Evolutionary conservation across 805 yeast genomes (phyloP).

Genomic region (Yueomyces sp.): DNA sequence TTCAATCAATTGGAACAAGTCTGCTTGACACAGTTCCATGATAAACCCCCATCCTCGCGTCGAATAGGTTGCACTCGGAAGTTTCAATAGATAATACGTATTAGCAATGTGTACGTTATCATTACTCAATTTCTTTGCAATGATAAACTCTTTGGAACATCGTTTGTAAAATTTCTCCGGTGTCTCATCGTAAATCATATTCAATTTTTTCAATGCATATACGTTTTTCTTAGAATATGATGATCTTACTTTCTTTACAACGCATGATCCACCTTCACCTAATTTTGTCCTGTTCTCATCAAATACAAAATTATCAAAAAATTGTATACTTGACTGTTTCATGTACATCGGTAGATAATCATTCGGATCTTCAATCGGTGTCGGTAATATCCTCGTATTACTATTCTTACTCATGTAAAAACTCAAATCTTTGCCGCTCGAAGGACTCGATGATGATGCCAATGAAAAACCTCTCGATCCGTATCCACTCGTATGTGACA

Average conservation of each 20-base stretch:
- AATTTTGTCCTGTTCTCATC: constrained; percentile 34
- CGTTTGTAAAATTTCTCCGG: constrained; percentile 54
- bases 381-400: constrained; percentile 35
- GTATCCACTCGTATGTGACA: too few species aligned
- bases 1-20: constrained; percentile 41
- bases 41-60: constrained; percentile 69
- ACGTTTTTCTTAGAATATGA: constrained; percentile 26
- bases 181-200: constrained; percentile 45
- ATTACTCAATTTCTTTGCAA: constrained; percentile 40
- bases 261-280: constrained; percentile 67
- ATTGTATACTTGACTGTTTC: constrained; percentile 34
- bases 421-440: constrained; percentile 14
- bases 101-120: constrained; percentile 44
- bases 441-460: constrained; percentile 1
- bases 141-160: constrained; percentile 49
- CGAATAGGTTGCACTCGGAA: constrained; percentile 41
- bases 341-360: constrained; percentile 40
- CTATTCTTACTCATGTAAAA: constrained; percentile 26
- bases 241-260: constrained; percentile 39
- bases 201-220: constrained; percentile 59
- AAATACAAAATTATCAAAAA: constrained; percentile 43
- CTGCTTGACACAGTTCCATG: constrained; percentile 55
- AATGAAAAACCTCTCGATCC: neutral
- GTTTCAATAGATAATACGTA: constrained; percentile 40
- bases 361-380: constrained; percentile 58